Evolutionary conservation across 805 yeast species (phyloP).

Genomic region (Wickerhamiella nectarea): DNA sequence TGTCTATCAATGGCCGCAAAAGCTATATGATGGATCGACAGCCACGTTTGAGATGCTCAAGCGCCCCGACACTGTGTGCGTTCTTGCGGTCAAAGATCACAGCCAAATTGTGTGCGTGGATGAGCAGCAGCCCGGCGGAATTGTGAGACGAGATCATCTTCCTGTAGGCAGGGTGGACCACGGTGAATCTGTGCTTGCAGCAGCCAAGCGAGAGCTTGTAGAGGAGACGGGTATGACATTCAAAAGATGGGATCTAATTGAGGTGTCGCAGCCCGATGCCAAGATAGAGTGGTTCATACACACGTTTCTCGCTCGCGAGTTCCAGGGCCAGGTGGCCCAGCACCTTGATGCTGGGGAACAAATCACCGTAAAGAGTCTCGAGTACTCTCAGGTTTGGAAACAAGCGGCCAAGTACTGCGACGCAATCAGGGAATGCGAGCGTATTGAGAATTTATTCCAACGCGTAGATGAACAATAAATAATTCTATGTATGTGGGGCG

Average conservation of each 20-base stretch:
- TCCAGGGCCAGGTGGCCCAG: not conserved
- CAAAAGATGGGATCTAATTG: conserved; percentile 4
- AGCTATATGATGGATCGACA: conserved; percentile 4
- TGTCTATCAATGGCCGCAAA: conserved; percentile 9
- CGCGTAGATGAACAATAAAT: not conserved
- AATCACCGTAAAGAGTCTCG: conserved; percentile 5
- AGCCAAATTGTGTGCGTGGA: conserved; percentile 1
- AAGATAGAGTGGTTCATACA: conserved; percentile 9
- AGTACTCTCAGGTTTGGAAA: conserved; percentile 1
- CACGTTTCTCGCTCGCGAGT: conserved; percentile 5
- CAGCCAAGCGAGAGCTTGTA: conserved; percentile 7
- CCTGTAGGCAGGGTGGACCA: conserved; percentile 8
- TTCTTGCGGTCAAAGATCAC: conserved; percentile 1
- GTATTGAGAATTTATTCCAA: not conserved
- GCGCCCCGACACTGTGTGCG: conserved; percentile 9
- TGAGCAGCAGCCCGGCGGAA: conserved; percentile 8
- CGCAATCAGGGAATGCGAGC: conserved; percentile 4
- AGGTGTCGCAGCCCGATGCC: conserved; percentile 8
- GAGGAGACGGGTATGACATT: conserved; percentile 8
- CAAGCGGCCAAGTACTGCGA: conserved; percentile 9
- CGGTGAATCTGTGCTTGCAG: conserved; percentile 5
- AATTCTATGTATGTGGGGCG: not conserved
- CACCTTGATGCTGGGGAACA: conserved; percentile 7
- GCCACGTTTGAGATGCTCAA: conserved; percentile 9
- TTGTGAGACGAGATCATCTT: conserved; percentile 2